Percentiles rank a stretch among this genome's conserved stretches.
These are phyloP conservation scores for Heritiera fomes DNA, from an alignment of 345 rosid genomes.

Conservation along the genomic window DNA sequence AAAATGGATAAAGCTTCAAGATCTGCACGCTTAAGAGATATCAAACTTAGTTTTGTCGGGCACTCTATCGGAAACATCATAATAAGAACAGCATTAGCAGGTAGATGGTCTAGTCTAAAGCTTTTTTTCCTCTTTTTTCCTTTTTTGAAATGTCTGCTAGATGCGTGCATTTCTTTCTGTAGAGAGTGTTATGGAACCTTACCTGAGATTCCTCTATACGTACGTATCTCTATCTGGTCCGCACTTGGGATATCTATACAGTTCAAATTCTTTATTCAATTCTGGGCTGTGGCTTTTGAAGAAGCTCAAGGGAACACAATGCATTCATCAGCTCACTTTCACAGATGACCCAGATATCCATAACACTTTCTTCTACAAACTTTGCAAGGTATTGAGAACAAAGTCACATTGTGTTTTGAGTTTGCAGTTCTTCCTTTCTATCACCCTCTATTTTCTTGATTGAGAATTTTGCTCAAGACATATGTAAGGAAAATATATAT, in stretches of 20 bases:
- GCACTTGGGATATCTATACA: slow-evolving; percentile 91
- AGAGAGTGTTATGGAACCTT: slow-evolving; percentile 92
- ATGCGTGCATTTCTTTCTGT: slow-evolving; percentile 30
- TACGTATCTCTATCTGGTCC: slow-evolving; percentile 91
- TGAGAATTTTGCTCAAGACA: background rate
- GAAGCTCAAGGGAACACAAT: slow-evolving; percentile 82
- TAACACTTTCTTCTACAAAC: slow-evolving; percentile 79
- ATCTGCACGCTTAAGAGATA: slow-evolving; percentile 56
- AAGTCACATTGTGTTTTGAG: background rate
- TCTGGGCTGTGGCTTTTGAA: slow-evolving; percentile 93
- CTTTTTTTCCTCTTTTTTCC: background rate
- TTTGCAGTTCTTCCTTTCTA: background rate
- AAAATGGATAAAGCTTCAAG: slow-evolving; percentile 70
- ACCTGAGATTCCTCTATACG: slow-evolving; percentile 59
- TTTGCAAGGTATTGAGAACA: slow-evolving; percentile 62
- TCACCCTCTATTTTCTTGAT: background rate
- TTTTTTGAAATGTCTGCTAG: slow-evolving; percentile 11
- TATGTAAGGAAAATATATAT: background rate
- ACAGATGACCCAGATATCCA: slow-evolving; percentile 82
- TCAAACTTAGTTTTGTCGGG: slow-evolving; percentile 92
- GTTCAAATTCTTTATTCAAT: slow-evolving; percentile 89
- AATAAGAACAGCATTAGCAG: slow-evolving; percentile 81
- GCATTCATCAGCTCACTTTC: slow-evolving; percentile 97
- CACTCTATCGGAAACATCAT: slow-evolving; percentile 96
- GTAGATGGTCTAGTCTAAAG: slow-evolving; percentile 32